Conservation (phyloP, 371 early-diverging fungal genomes). For the Lichtheimia hyalospora region DNA sequence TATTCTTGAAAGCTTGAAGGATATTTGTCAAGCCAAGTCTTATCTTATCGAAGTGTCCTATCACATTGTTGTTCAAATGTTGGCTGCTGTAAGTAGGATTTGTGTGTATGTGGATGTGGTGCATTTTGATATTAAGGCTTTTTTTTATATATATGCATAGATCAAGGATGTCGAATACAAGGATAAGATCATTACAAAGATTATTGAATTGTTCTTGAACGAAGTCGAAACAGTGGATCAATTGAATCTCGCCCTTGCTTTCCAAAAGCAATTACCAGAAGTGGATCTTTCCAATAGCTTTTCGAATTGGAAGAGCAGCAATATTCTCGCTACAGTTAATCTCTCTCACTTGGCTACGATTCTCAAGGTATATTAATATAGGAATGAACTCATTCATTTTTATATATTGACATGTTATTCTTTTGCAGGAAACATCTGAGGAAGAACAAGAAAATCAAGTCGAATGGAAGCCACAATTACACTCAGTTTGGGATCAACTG, state of each 20-base stretch:
- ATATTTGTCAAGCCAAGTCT: conserved; percentile 67
- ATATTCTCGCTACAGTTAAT: conserved; percentile 59
- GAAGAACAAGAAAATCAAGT: conserved; percentile 51
- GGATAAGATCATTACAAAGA: conserved; percentile 41
- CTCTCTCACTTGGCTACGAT: conserved; percentile 53
- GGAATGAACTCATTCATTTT: too few species aligned
- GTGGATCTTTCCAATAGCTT: conserved; percentile 36
- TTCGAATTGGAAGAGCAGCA: conserved; percentile 50
- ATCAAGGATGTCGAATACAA: conserved; percentile 28
- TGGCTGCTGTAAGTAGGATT: conserved; percentile 51
- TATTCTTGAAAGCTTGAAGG: conserved; percentile 66
- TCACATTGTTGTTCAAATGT: conserved; percentile 64
- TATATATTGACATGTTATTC: too few species aligned
- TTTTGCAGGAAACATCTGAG: conserved; percentile 7
- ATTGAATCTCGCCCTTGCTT: conserved; percentile 63
- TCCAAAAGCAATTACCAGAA: conserved; percentile 49
- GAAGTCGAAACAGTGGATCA: conserved; percentile 71
- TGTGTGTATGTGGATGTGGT: too few species aligned
- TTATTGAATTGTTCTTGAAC: conserved; percentile 50
- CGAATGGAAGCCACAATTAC: conserved; percentile 77
- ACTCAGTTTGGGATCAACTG: conserved; percentile 78
- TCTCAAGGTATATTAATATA: conserved; percentile 42
- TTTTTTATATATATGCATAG: conserved; percentile 12
- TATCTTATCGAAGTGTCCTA: conserved; percentile 79
- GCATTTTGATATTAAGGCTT: too few species aligned